phyloP scores from a whole-genome alignment of 192 early-diverging fungal species.

The Funneliformis mosseae region DNA sequence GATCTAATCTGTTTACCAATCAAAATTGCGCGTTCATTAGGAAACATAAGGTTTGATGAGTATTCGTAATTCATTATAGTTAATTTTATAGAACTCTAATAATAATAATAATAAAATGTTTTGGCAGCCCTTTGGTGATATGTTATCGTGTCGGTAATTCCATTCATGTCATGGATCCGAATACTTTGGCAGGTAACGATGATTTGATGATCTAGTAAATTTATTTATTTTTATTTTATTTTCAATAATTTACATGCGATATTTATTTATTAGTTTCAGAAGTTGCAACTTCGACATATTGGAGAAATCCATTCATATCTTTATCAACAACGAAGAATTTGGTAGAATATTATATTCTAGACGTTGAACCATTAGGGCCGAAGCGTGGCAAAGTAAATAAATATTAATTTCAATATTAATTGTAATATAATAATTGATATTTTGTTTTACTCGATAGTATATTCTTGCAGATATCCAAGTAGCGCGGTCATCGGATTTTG shows the following conservation, averaged over 20 bases:
- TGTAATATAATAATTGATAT: background rate
- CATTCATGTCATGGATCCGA: constrained; percentile 85
- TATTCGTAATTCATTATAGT: background rate
- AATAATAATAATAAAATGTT: background rate
- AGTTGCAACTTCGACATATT: constrained; percentile 74
- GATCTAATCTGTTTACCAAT: constrained; percentile 86
- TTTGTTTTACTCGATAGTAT: constrained; percentile 36
- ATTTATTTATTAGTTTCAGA: constrained; percentile 53
- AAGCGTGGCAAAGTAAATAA: constrained; percentile 58
- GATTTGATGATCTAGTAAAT: background rate
- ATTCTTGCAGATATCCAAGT: constrained; percentile 90
- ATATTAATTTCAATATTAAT: background rate
- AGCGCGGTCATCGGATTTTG: constrained; percentile 73
- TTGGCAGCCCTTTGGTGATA: constrained; percentile 67
- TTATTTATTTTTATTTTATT: background rate
- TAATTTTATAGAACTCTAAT: background rate
- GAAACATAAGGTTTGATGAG: constrained; percentile 63
- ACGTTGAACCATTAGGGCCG: constrained; percentile 83
- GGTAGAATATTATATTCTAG: constrained; percentile 94
- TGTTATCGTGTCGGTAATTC: constrained; percentile 87
- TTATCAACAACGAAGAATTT: constrained; percentile 79
- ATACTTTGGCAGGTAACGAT: constrained; percentile 58
- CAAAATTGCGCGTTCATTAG: constrained; percentile 83
- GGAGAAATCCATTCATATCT: constrained; percentile 80
- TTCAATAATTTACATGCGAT: background rate